These are phyloP conservation scores for Cryphonectria naterciae DNA, from an alignment of 2,329 filamentous ascomycete genomes.

Conservation along the genomic window DNA sequence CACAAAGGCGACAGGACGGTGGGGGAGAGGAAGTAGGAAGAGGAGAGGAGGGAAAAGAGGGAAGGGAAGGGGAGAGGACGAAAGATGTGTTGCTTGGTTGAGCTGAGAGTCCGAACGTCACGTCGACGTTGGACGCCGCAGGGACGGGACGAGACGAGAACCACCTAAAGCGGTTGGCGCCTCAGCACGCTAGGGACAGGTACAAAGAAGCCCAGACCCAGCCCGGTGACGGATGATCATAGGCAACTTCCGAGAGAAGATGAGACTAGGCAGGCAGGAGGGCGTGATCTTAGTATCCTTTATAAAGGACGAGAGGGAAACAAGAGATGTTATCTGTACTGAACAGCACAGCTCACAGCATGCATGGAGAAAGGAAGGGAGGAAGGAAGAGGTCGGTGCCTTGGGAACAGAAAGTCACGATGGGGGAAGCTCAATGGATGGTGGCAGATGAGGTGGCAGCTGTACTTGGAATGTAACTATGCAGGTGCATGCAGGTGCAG, in stretches of 20 bases:
- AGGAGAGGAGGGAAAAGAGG: background rate
- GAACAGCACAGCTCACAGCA: background rate
- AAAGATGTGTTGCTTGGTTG: background rate
- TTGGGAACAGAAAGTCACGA: background rate
- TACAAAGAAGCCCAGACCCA: background rate
- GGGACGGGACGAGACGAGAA: background rate
- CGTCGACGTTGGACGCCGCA: background rate
- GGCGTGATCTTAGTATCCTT: no score
- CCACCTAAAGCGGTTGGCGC: background rate
- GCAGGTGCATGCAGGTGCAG: background rate
- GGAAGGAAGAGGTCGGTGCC: no score
- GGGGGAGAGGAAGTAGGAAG: background rate
- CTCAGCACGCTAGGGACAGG: background rate
- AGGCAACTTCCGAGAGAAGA: background rate
- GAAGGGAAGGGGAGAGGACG: background rate
- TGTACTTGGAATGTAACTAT: background rate
- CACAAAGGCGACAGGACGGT: background rate
- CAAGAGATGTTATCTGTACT: background rate
- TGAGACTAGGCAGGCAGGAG: background rate
- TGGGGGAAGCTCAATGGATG: background rate
- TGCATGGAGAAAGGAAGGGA: background rate
- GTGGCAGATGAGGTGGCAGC: conserved; percentile 5
- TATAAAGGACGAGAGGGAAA: background rate
- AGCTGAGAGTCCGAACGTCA: background rate
- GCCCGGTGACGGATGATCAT: background rate